These are phyloP conservation scores for Plantago ovata DNA, from an alignment of 257 asterid genomes.

Conservation along the genomic window DNA sequence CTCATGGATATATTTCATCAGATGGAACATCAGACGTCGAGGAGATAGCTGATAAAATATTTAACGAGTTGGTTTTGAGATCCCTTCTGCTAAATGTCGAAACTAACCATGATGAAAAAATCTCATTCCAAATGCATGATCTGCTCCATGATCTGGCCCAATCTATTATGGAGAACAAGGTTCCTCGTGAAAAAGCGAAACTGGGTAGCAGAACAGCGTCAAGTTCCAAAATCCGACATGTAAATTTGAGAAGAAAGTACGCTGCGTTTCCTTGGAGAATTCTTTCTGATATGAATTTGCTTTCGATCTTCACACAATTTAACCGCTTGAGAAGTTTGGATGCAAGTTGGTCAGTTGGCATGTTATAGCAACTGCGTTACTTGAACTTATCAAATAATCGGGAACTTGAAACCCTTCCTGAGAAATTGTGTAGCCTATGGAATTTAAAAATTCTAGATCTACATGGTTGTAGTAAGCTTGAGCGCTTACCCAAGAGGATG, in stretches of 20 bases:
- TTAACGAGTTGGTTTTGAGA: constrained; percentile 20
- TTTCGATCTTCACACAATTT: neutral
- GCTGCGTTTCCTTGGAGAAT: neutral
- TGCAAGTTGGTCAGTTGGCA: constrained; percentile 12
- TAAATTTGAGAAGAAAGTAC: neutral
- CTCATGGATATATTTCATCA: too few relatives aligned
- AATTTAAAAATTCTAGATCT: constrained; percentile 24
- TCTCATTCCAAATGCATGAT: constrained; percentile 20
- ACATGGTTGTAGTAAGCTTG: neutral
- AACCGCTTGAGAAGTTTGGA: too few relatives aligned
- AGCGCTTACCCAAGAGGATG: constrained; percentile 18
- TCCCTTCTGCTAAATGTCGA: constrained; percentile 19
- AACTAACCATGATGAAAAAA: neutral
- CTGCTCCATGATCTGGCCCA: constrained; percentile 27
- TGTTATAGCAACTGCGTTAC: constrained; percentile 16
- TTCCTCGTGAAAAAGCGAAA: neutral
- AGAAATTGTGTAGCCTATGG: constrained; percentile 14
- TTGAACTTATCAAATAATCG: constrained; percentile 17
- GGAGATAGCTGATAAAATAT: constrained; percentile 19
- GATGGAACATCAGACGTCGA: constrained; percentile 16
- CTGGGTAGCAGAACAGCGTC: neutral
- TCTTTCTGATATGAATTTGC: neutral
- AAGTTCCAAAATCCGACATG: constrained; percentile 13
- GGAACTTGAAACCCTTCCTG: constrained; percentile 8
- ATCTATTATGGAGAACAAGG: constrained; percentile 5